Evolutionary conservation across 2,329 filamentous ascomycete species (phyloP).

Genomic region (Ophiocordyceps sinensis): DNA sequence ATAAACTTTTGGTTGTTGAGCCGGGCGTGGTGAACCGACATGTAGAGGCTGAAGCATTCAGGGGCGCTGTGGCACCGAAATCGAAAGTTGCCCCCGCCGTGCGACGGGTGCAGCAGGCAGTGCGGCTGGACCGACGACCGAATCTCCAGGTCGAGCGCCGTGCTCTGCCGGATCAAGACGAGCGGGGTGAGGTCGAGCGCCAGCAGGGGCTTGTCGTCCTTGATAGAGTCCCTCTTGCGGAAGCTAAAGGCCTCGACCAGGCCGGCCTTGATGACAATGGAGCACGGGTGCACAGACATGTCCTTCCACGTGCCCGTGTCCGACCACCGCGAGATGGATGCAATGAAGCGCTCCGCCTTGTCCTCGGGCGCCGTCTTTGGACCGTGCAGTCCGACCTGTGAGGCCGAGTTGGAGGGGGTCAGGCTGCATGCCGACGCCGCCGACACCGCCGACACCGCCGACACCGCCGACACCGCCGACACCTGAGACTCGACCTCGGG

Average conservation of each 20-base stretch:
- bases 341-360: slow-evolving; percentile 31
- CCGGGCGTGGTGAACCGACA: slow-evolving; percentile 73
- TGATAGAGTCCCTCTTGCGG: slow-evolving; percentile 13
- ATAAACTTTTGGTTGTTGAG: slow-evolving; percentile 88
- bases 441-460: slow-evolving; percentile 20
- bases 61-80: slow-evolving; percentile 66
- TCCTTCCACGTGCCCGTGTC: slow-evolving; percentile 48
- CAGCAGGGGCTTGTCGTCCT: slow-evolving; percentile 33
- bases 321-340: slow-evolving; percentile 47
- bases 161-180: slow-evolving; percentile 80
- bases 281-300: slow-evolving; percentile 34
- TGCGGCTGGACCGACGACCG: slow-evolving; percentile 66
- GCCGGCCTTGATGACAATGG: slow-evolving; percentile 41
- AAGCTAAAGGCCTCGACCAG: slow-evolving; percentile 42
- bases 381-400: slow-evolving; percentile 51
- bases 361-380: slow-evolving; percentile 21
- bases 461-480: slow-evolving; percentile 14
- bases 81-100: slow-evolving; percentile 65
- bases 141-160: slow-evolving; percentile 84
- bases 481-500: slow-evolving; percentile 17
- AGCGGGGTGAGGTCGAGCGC: slow-evolving; percentile 82
- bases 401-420: slow-evolving; percentile 68
- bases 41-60: slow-evolving; percentile 73
- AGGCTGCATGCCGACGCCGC: slow-evolving; percentile 45
- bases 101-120: slow-evolving; percentile 49